Evolutionary conservation across 1,139 yeast species (phyloP), one percentile per base, ranked within the genome.

Genomic region (Pichia sp.): DNA sequence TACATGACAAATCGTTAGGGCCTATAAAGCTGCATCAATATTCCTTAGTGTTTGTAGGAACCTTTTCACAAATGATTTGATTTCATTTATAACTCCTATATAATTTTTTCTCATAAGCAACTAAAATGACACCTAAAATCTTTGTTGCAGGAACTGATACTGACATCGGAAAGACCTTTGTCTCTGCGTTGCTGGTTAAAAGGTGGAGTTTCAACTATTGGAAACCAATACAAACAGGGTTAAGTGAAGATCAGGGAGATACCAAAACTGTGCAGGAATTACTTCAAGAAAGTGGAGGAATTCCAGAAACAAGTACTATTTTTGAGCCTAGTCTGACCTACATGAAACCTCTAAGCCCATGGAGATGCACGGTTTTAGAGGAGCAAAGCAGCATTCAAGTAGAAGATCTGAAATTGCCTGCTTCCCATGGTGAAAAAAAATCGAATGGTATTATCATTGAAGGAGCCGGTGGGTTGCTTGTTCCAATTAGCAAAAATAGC

Each of bases 121-220:
- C 20, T 17, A 27, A 33, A 40, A 52, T 52, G 58, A 36, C 53
- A 9, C 60, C 59, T 27, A 48, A 58, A 14, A 58, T 69, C 12
- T 70, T 70, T 48, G 61, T 70, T 3, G 68, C 73, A 1, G 72
- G 72, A 5, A 69, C 72, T 4, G 73, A 69, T 50, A 70, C 72
- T 0, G 73, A 69, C 52, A 69, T 69, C 41, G 73, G 72, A 6
- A 69, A 69, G 51, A 70, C 72, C 3, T 68, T 68, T 52, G 57
- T 69, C 9, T 65, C 71, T 33, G 59, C 71, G 1, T 48, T 69
- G 24, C 53, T 69, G n/a, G 66, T 62, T 29, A 61, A 64, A 43
- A 60, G 58, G 29, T 69, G 72, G 72, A 56, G 53, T 10, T 63
- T 67, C 6, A 58, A 63, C 36, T 70, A 69, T 53, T 70, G 72